Evolutionary conservation across 805 yeast genomes (phyloP).

Genomic region (Candida broadrunensis): DNA sequence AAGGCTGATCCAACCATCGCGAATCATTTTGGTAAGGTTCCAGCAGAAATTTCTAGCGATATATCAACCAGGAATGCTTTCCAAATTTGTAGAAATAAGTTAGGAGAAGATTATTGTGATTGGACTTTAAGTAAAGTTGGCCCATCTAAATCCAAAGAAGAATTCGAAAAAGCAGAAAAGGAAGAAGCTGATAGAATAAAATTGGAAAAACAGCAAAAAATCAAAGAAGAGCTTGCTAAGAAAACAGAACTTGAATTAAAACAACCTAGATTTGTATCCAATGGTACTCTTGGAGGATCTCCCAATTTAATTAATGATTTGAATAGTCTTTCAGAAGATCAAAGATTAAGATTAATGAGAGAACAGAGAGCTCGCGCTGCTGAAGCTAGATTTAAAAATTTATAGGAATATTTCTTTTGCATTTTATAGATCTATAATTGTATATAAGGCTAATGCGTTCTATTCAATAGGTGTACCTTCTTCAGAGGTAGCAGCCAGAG

Average conservation of each 20-base stretch:
- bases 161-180: slow-evolving; percentile 42
- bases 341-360: slow-evolving; percentile 75
- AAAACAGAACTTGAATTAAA: slow-evolving; percentile 39
- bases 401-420: slow-evolving; percentile 1
- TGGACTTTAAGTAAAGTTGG: slow-evolving; percentile 73
- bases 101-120: slow-evolving; percentile 69
- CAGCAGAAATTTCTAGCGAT: slow-evolving; percentile 63
- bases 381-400: slow-evolving; percentile 64
- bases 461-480: neutral
- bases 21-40: slow-evolving; percentile 56
- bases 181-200: slow-evolving; percentile 35
- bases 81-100: slow-evolving; percentile 59
- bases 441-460: neutral
- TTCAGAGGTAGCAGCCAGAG: neutral
- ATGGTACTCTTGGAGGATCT: slow-evolving; percentile 34
- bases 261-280: slow-evolving; percentile 23
- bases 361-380: slow-evolving; percentile 97
- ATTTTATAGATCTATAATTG: slow-evolving; percentile 16
- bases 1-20: slow-evolving; percentile 66
- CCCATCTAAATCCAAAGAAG: slow-evolving; percentile 54
- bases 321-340: slow-evolving; percentile 68
- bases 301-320: slow-evolving; percentile 39
- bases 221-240: slow-evolving; percentile 43
- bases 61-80: slow-evolving; percentile 50
- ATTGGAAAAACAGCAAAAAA: slow-evolving; percentile 35